Percentiles rank a stretch among this genome's conserved stretches.
Evolutionary conservation across 1,139 yeast genomes (phyloP).

Genomic region (Geotrichum histeridarum): DNA sequence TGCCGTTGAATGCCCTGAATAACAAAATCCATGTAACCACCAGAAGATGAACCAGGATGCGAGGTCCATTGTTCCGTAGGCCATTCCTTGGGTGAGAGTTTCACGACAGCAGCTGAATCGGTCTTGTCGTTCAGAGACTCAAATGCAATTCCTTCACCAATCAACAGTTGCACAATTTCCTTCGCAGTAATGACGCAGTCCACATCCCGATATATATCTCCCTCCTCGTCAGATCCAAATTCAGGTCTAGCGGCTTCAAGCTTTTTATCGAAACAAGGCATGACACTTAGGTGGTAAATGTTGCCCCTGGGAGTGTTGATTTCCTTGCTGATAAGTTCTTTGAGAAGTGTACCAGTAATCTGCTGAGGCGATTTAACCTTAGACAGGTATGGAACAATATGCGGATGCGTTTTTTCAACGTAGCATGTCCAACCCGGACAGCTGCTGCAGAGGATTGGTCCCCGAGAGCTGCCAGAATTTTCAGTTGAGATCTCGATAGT

Average conservation of each 20-base stretch:
- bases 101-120: conserved; percentile 13
- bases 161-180: conserved; percentile 68
- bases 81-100: conserved; percentile 53
- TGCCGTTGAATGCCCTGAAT: conserved; percentile 30
- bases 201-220: conserved; percentile 52
- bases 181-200: conserved; percentile 92
- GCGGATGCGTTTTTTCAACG: conserved; percentile 92
- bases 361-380: conserved; percentile 85
- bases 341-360: conserved; percentile 75
- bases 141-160: conserved; percentile 29
- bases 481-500: conserved; percentile 24
- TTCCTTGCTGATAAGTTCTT: conserved; percentile 47
- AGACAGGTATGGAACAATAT: conserved; percentile 55
- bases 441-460: conserved; percentile 56
- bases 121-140: conserved; percentile 17
- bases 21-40: conserved; percentile 59
- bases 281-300: conserved; percentile 74
- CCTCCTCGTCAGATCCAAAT: conserved; percentile 35
- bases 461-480: background rate
- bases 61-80: conserved; percentile 65
- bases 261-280: conserved; percentile 98
- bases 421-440: conserved; percentile 98
- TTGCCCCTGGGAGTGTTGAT: conserved; percentile 35
- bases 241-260: conserved; percentile 90
- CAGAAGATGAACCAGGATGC: conserved; percentile 71